A percentile compares a stretch with the other conserved stretches of the same genome.
Evolutionary conservation across 345 rosid species (phyloP).

Genomic region (Boechera divaricarpa): DNA sequence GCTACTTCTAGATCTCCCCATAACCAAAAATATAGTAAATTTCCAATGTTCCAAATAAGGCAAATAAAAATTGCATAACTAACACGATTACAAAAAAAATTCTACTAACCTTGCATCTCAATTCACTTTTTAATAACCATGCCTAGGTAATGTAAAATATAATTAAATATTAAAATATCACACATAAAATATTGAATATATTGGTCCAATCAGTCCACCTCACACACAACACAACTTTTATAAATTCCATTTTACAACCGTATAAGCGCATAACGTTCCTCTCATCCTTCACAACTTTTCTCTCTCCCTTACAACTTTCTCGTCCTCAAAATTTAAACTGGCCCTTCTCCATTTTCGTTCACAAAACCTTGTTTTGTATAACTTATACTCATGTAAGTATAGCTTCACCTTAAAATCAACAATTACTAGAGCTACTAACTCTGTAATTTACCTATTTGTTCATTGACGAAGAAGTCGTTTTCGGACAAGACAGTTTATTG

Average conservation of each 20-base stretch:
- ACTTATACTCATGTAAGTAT: conserved; percentile 47
- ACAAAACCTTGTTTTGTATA: conserved; percentile 40
- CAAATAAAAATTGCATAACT: not conserved
- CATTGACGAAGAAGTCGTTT: conserved; percentile 33
- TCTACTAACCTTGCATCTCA: not conserved
- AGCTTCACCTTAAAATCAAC: not conserved
- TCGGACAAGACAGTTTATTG: conserved; percentile 24
- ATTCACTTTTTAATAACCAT: conserved; percentile 7
- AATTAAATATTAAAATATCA: conserved; percentile 37
- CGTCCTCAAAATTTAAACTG: conserved; percentile 35
- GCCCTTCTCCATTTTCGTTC: conserved; percentile 44
- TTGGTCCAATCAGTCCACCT: conserved; percentile 44
- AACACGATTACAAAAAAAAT: conserved; percentile 19
- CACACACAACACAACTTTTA: conserved; percentile 42
- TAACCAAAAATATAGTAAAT: not conserved
- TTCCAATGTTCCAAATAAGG: not conserved
- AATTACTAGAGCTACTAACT: not conserved
- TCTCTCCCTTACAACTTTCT: conserved; percentile 29
- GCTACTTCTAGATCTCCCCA: conserved; percentile 3
- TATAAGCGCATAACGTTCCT: conserved; percentile 26
- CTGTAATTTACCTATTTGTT: conserved; percentile 13
- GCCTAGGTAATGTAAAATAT: conserved; percentile 39
- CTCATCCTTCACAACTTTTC: conserved; percentile 26
- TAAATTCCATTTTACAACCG: conserved; percentile 37
- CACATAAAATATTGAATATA: conserved; percentile 32